Evolutionary conservation across 1,284 basidiomycete species (phyloP).

Genomic region (Apiotrichum siamense): DNA sequence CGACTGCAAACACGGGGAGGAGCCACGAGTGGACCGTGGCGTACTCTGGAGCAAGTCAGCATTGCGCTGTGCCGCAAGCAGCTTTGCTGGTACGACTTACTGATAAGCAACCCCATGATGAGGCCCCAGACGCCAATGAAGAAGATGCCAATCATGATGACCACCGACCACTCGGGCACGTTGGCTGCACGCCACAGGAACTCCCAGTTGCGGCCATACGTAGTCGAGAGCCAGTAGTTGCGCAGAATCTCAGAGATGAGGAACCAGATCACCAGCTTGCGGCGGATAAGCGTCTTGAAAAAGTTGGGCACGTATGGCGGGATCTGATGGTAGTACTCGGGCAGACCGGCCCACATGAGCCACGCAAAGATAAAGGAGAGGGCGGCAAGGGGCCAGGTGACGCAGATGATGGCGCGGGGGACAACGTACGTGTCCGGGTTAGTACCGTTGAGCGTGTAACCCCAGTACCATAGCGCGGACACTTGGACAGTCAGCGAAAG

Average conservation of each 20-base stretch:
- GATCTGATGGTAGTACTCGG: constrained; percentile 57
- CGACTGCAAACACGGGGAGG: constrained; percentile 85
- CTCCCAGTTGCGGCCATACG: constrained; percentile 81
- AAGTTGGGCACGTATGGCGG: constrained; percentile 90
- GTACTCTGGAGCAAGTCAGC: constrained; percentile 50
- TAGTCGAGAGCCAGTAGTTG: constrained; percentile 85
- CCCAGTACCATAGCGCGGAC: constrained; percentile 91
- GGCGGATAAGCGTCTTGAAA: constrained; percentile 73
- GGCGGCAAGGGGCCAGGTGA: constrained; percentile 74
- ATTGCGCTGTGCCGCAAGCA: no score
- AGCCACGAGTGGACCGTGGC: constrained; percentile 92
- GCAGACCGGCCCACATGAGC: constrained; percentile 74
- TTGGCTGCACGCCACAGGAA: constrained; percentile 76
- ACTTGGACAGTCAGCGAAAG: constrained; percentile 40
- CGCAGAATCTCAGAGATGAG: constrained; percentile 78
- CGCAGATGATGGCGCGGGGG: constrained; percentile 54
- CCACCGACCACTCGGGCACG: constrained; percentile 73
- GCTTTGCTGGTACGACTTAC: constrained; percentile 18
- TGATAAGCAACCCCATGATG: constrained; percentile 67
- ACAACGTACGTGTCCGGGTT: constrained; percentile 39
- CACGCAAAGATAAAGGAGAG: constrained; percentile 71
- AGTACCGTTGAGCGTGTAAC: constrained; percentile 61
- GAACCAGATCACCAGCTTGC: constrained; percentile 90
- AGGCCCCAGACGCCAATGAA: constrained; percentile 78
- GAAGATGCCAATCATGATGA: constrained; percentile 71